phyloP scores from a whole-genome alignment of 2,329 filamentous ascomycete species.

The Diaporthe australafricana region DNA sequence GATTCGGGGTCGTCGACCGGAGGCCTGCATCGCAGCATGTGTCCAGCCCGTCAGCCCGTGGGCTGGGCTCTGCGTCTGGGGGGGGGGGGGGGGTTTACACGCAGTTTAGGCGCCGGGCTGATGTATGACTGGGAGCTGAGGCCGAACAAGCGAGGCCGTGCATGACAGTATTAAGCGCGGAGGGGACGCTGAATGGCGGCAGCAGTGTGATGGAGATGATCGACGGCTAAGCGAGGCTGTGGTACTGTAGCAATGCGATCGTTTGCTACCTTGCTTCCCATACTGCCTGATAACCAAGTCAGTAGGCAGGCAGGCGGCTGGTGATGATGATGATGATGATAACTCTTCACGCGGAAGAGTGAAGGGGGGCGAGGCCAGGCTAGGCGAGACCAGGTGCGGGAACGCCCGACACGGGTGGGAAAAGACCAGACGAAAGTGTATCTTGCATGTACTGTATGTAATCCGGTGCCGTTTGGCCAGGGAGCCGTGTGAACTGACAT shows the following conservation, averaged over 20 bases:
- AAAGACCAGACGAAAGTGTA: slow-evolving; percentile 29
- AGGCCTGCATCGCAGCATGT: background rate
- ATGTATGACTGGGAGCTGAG: background rate
- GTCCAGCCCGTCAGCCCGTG: background rate
- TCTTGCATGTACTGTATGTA: slow-evolving; percentile 31
- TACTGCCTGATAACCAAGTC: background rate
- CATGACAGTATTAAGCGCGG: background rate
- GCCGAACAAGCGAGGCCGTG: background rate
- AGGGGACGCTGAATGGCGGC: background rate
- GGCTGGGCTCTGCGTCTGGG: background rate
- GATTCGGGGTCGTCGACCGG: slow-evolving; percentile 9
- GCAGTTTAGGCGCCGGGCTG: background rate
- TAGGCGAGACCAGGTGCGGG: slow-evolving; percentile 1
- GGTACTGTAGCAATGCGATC: slow-evolving; percentile 6
- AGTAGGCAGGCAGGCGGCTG: background rate
- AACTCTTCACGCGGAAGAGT: background rate
- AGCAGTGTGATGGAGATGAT: slow-evolving; percentile 1
- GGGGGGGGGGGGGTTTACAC: too few relatives aligned
- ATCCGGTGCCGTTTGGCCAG: too few relatives aligned
- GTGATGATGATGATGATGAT: background rate
- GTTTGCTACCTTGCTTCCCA: background rate
- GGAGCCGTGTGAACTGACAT: background rate
- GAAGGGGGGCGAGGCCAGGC: background rate
- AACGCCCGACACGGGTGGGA: background rate
- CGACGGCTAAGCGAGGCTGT: slow-evolving; percentile 17